These are phyloP conservation scores for Selaginella tamariscina DNA, from an alignment of 75 land plant species.

Conservation along the genomic window DNA sequence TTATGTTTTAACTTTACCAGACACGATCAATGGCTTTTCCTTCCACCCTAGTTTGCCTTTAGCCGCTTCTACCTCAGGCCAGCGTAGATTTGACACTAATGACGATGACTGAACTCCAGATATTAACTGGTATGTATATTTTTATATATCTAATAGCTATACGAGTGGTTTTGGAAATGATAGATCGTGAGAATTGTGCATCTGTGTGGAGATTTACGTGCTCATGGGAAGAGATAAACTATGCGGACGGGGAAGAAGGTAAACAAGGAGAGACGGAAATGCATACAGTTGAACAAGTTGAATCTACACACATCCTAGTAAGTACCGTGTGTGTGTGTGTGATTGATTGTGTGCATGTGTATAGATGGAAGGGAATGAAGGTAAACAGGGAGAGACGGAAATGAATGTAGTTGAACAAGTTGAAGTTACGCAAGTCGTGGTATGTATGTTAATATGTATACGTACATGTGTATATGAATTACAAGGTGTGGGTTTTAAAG, in stretches of 20 bases:
- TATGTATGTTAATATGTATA: not conserved
- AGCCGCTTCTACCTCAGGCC: constrained; percentile 28
- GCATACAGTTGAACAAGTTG: no score
- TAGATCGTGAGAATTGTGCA: not conserved
- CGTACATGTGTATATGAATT: not conserved
- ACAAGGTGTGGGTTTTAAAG: no score
- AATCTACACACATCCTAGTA: no score
- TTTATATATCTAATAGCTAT: not conserved
- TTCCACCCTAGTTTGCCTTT: constrained; percentile 83
- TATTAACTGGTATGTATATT: not conserved
- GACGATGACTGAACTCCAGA: not conserved
- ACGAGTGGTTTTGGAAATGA: not conserved
- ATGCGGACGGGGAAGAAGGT: not conserved
- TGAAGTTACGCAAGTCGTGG: no score
- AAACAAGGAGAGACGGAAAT: not conserved
- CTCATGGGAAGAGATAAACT: not conserved
- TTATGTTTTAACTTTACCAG: no score
- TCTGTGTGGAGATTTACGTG: not conserved
- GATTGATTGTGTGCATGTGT: not conserved
- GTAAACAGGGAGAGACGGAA: not conserved
- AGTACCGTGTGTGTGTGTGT: not conserved
- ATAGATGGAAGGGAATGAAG: not conserved
- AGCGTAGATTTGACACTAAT: not conserved
- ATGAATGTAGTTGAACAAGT: no score
- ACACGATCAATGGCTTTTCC: constrained; percentile 79